Conservation (phyloP, 495 filamentous ascomycete genomes). For the Aspergillus panamensis region DNA sequence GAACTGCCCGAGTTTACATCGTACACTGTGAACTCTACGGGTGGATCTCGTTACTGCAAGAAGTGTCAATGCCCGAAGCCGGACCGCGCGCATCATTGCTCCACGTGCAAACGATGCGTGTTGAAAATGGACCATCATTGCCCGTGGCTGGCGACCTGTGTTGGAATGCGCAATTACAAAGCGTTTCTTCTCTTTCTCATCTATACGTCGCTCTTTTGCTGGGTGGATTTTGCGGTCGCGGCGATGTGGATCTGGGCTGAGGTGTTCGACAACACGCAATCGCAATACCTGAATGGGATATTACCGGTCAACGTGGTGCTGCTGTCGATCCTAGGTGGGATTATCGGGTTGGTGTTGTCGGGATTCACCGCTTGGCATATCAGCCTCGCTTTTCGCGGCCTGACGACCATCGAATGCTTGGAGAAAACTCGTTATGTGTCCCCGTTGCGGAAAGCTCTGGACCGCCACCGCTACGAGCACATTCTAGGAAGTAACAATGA, state of each 20-base stretch:
- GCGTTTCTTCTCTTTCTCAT: constrained; percentile 90
- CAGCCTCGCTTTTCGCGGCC: constrained; percentile 67
- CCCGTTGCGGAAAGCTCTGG: constrained; percentile 66
- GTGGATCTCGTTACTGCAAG: constrained; percentile 86
- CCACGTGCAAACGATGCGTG: constrained; percentile 85
- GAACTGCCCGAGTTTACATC: constrained; percentile 62
- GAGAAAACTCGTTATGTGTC: constrained; percentile 92
- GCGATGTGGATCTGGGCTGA: constrained; percentile 77
- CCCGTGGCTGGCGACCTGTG: constrained; percentile 94
- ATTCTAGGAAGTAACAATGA: constrained; percentile 13
- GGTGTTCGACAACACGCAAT: constrained; percentile 60
- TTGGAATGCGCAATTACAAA: constrained; percentile 93
- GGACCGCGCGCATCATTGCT: constrained; percentile 95
- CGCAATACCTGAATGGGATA: constrained; percentile 59
- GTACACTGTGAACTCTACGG: constrained; percentile 85
- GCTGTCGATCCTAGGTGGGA: constrained; percentile 78
- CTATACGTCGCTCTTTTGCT: constrained; percentile 84
- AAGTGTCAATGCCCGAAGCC: constrained; percentile 93
- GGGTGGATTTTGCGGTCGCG: constrained; percentile 70
- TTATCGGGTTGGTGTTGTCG: constrained; percentile 82
- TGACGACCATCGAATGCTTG: constrained; percentile 92
- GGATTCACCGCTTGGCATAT: constrained; percentile 96
- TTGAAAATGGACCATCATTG: constrained; percentile 99
- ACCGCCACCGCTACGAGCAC: constrained; percentile 55
- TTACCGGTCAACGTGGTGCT: constrained; percentile 90